Base-by-base conservation (phyloP, 129 eudicot species). In the Centella asiatica region DNA sequence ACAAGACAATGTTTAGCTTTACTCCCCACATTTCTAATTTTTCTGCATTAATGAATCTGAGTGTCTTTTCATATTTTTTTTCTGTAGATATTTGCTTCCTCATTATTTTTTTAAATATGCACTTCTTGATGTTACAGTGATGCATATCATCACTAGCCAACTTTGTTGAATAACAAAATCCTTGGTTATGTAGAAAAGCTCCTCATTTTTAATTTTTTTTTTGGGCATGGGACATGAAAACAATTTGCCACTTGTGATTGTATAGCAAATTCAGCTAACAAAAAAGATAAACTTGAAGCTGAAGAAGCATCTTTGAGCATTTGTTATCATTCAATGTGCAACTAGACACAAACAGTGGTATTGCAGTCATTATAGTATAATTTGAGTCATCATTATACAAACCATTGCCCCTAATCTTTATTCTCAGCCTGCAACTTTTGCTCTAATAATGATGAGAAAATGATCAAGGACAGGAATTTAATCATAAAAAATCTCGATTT, bases 381-480 rank as follows among this genome's bases (percentile, higher is more conserved):
- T 69, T 57, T 20, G 11, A 69, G 29, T 44, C 37, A 36, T 69
- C 19, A 32, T 69, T 12, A 42, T 54, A 36, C 9, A 68, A 56
- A 42, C 42, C 51, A 24, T 19, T 19, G 32, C 31, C 65, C 29
- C 42, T n/a, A 17, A 17, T 6, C 37, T 57, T 57, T 17, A 1
- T 57, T 17, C 40, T 36, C 40, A 2, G 1, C 14, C 1, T 1
- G 12, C 42, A 26, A 61, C 62, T 58, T 33, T 59, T 60, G 64
- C 62, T 37, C 64, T 69, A 74, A 67, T 31, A 60, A 60, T 74
- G 62, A 73, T 73, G 68, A 53, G 73, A 20, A 42, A 46, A 67
- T 74, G 57, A 74, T 74, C 32, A 49, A 60, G 39, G 33, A 42
- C 12, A 42, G 10, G 46, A 42, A 6, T 37, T 6, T 9, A 0